phyloP scores from a whole-genome alignment of 2,329 filamentous ascomycete genomes.

The Alternaria panax region DNA sequence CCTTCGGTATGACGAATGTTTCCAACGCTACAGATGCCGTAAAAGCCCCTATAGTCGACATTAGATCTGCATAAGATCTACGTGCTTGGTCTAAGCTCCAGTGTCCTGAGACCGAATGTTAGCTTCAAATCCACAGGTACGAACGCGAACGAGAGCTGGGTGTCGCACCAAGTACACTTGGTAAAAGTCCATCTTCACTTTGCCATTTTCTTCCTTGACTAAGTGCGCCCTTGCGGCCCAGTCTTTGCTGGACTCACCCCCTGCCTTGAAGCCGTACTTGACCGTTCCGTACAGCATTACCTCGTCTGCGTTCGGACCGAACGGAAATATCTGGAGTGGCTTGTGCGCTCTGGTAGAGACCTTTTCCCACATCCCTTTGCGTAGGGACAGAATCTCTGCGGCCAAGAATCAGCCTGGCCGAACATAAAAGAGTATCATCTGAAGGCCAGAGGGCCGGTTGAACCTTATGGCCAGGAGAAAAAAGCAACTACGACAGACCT shows the following conservation, averaged over 20 bases:
- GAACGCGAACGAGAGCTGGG: background rate
- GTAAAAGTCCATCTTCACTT: slow-evolving; percentile 63
- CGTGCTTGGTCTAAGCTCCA: slow-evolving; percentile 19
- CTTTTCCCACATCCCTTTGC: slow-evolving; percentile 63
- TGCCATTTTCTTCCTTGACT: slow-evolving; percentile 58
- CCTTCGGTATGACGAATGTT: slow-evolving; percentile 1
- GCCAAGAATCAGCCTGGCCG: slow-evolving; percentile 2
- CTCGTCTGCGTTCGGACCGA: slow-evolving; percentile 56
- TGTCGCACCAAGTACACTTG: slow-evolving; percentile 62
- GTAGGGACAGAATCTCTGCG: slow-evolving; percentile 60
- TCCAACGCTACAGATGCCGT: background rate
- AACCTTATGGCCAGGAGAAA: background rate
- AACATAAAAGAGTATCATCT: background rate
- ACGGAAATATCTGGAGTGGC: slow-evolving; percentile 59
- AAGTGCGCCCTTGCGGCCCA: slow-evolving; percentile 65
- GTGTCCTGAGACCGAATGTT: slow-evolving; percentile 24
- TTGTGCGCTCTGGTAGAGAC: slow-evolving; percentile 57
- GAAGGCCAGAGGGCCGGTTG: background rate
- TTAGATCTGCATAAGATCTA: slow-evolving; percentile 9
- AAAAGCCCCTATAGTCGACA: background rate
- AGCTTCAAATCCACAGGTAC: slow-evolving; percentile 8
- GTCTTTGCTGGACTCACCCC: slow-evolving; percentile 55
- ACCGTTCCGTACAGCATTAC: slow-evolving; percentile 64
- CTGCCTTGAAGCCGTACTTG: slow-evolving; percentile 61
- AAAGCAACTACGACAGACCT: slow-evolving; percentile 45